Base-by-base conservation (phyloP, 176 grass and related monocot genomes). In the Musa troglodytarum region DNA sequence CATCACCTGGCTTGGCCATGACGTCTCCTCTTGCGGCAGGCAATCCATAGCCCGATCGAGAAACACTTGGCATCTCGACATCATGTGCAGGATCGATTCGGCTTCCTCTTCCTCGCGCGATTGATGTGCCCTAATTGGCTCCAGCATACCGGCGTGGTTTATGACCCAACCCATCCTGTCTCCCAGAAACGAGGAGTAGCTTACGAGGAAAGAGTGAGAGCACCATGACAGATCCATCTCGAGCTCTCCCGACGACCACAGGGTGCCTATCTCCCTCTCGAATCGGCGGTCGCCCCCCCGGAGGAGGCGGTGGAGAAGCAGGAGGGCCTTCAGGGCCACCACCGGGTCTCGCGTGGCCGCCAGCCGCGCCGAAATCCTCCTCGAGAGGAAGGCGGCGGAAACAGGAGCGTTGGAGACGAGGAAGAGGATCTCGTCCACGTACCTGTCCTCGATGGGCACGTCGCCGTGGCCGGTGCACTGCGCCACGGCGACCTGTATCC, bases 351-450 rank as follows among this genome's bases (percentile, higher is more conserved):
- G 73, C 7, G 85, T 81, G 8, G 78, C 56, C 57, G 90, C 87
- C 11, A 92, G 80, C 28, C 82, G 73, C 9, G 71, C 76, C 19
- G 93, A 86, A 59, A 96, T 92, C 81, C 87, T 86, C 53, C 83
- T 86, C 0, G 87, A 88, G 29, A 96, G 89, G 82, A 96, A 92
- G 56, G 87, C 87, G 79, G 92, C 86, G 6, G 85, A 86, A 9
- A 90, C 86, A 0, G 90, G 90, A 3, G 90, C 74, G 78, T 97
- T 97, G 50, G 93, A 96, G 43, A 96, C 89, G 68, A 97, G 68
- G 70, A 92, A 92, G 29, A 92, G 83, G 74, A 96, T 89, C 82
- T 96, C 92, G 14, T 92, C 83, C n/a, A 96, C 89, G 72, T 88
- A 88, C 13, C 81, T 81, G 50, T 92, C 81, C 59, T 92, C 87